A percentile compares a stretch with the other conserved stretches of the same genome.
phyloP scores from a whole-genome alignment of 2,329 filamentous ascomycete species.

The Mycosphaerella sp. region DNA sequence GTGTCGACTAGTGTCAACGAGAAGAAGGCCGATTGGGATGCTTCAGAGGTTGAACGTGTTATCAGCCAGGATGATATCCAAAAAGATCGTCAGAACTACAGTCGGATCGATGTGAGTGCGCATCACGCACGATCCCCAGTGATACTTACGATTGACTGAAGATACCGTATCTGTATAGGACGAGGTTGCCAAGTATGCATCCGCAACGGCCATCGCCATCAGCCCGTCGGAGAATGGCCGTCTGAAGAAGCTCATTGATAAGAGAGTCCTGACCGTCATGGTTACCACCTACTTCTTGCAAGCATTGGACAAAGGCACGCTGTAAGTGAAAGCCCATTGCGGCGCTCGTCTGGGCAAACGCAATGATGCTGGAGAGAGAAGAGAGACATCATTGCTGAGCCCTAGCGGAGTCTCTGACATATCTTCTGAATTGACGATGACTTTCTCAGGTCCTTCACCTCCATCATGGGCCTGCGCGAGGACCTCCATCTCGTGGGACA shows the following conservation, averaged over 20 bases:
- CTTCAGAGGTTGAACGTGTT: slow-evolving; percentile 45
- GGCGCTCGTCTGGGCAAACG: no score
- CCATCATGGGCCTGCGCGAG: slow-evolving; percentile 55
- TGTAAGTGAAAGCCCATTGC: slow-evolving; percentile 33
- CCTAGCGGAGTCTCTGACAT: no score
- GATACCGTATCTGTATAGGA: slow-evolving; percentile 30
- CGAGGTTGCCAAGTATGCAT: slow-evolving; percentile 65
- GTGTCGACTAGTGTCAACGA: neutral
- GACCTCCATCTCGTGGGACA: slow-evolving; percentile 41
- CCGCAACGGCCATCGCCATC: slow-evolving; percentile 51
- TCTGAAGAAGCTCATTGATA: slow-evolving; percentile 60
- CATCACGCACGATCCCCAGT: neutral
- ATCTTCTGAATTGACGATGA: no score
- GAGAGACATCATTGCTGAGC: no score
- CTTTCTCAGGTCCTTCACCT: slow-evolving; percentile 44
- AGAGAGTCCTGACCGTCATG: slow-evolving; percentile 63
- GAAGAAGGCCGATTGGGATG: slow-evolving; percentile 12
- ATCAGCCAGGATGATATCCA: slow-evolving; percentile 42
- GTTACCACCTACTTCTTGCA: slow-evolving; percentile 68
- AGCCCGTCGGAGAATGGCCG: slow-evolving; percentile 54
- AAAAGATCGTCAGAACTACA: slow-evolving; percentile 52
- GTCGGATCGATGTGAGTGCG: slow-evolving; percentile 50
- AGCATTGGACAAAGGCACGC: slow-evolving; percentile 61
- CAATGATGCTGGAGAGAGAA: no score
- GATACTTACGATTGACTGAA: neutral